A percentile compares a stretch with the other conserved stretches of the same genome.
Conservation (phyloP, 2,329 filamentous ascomycete species). For the Trichocomaceae sp. region DNA sequence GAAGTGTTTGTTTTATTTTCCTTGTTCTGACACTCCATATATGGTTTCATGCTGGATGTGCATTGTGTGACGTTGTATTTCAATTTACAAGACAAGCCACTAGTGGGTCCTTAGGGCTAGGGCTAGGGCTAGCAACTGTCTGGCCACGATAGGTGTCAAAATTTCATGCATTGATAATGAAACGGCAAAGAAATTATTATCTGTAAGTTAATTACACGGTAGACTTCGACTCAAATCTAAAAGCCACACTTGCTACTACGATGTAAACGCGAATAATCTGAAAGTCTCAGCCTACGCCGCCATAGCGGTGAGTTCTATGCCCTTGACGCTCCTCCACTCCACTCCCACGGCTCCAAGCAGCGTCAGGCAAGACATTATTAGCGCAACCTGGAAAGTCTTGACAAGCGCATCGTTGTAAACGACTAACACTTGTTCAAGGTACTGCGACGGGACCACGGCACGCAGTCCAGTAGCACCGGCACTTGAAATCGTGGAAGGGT, state of each 20-base stretch:
- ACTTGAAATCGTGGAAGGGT: conserved; percentile 23
- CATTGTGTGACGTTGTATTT: no score
- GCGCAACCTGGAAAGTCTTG: not conserved
- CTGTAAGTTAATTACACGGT: not conserved
- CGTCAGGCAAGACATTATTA: not conserved
- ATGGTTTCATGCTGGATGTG: no score
- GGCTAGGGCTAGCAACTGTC: no score
- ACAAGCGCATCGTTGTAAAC: not conserved
- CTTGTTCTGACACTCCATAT: no score
- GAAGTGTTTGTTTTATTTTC: no score
- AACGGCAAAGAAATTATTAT: not conserved
- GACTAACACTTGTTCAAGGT: not conserved
- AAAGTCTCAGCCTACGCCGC: not conserved
- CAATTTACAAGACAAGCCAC: no score
- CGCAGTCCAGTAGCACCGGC: conserved; percentile 29
- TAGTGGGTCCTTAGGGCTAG: no score
- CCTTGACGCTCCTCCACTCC: conserved; percentile 4
- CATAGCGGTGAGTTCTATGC: not conserved
- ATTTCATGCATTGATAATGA: not conserved
- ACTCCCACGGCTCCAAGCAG: not conserved
- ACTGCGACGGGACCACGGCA: not conserved
- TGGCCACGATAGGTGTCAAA: no score
- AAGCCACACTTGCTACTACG: not conserved
- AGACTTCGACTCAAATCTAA: not conserved
- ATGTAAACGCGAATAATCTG: not conserved